These are phyloP conservation scores for Jamesozyma spencerorum DNA, from an alignment of 805 yeast genomes.

Conservation along the genomic window DNA sequence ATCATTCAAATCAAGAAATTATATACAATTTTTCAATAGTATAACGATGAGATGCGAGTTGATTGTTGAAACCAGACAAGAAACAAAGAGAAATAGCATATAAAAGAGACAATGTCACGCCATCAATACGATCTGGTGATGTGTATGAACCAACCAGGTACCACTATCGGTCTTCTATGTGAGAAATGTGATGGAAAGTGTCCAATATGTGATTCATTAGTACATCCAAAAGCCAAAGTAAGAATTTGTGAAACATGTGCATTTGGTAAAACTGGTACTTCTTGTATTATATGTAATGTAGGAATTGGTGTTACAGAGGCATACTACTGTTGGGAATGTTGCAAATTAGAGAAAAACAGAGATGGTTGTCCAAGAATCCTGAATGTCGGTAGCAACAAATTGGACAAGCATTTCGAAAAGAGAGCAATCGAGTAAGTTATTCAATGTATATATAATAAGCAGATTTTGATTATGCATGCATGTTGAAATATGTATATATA, in stretches of 20 bases:
- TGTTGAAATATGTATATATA: too few relatives aligned
- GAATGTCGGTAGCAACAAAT: constrained; percentile 68
- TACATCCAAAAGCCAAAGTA: constrained; percentile 57
- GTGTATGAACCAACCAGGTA: constrained; percentile 82
- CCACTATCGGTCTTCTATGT: constrained; percentile 60
- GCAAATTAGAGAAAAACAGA: constrained; percentile 63
- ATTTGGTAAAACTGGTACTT: constrained; percentile 51
- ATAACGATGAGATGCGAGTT: neutral
- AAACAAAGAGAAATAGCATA: neutral
- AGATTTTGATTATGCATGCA: too few relatives aligned
- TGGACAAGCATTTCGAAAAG: constrained; percentile 56
- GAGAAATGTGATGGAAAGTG: constrained; percentile 86
- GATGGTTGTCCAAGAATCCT: constrained; percentile 88
- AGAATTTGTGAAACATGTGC: constrained; percentile 81
- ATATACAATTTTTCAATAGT: too few relatives aligned
- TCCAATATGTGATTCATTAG: constrained; percentile 82
- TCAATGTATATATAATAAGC: too few relatives aligned
- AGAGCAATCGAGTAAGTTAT: constrained; percentile 17
- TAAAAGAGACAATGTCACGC: constrained; percentile 52
- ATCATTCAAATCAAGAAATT: neutral
- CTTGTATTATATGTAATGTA: constrained; percentile 70
- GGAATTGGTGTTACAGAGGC: constrained; percentile 51
- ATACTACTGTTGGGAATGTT: constrained; percentile 80
- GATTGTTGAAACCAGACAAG: too few relatives aligned
- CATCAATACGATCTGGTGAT: constrained; percentile 79